These are phyloP conservation scores for Xylariaceae sp. DNA, from an alignment of 2,329 filamentous ascomycete genomes.

Conservation along the genomic window DNA sequence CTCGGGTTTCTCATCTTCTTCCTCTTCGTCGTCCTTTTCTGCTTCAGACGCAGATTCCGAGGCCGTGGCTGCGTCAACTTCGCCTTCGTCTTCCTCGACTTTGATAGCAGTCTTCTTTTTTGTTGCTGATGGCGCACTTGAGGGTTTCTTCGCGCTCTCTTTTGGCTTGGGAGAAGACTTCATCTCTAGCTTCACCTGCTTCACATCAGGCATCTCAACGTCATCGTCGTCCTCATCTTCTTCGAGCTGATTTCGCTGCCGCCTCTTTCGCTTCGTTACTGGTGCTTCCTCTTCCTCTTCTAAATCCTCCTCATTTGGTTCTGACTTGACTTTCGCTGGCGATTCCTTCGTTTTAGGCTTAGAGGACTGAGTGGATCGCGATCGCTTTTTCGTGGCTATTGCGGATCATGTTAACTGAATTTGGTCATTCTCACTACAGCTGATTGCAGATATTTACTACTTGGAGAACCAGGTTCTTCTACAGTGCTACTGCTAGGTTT, in stretches of 20 bases:
- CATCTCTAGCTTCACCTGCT: constrained; percentile 28
- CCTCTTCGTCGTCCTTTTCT: constrained; percentile 38
- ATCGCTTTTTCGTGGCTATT: constrained; percentile 45
- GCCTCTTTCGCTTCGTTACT: constrained; percentile 54
- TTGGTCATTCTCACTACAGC: neutral
- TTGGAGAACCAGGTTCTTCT: constrained; percentile 36
- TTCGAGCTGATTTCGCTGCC: constrained; percentile 44
- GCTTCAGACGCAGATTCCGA: constrained; percentile 46
- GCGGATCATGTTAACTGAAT: constrained; percentile 6
- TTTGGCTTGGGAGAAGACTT: constrained; percentile 25
- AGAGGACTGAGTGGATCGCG: constrained; percentile 26
- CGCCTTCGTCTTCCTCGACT: constrained; percentile 25
- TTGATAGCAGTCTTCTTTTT: constrained; percentile 22
- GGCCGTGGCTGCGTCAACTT: constrained; percentile 42
- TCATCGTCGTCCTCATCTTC: constrained; percentile 51
- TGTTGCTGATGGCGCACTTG: constrained; percentile 16
- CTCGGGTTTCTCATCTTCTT: constrained; percentile 63
- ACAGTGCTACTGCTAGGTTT: constrained; percentile 30
- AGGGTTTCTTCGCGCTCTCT: constrained; percentile 28
- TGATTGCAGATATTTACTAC: constrained; percentile 31
- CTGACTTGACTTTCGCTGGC: constrained; percentile 28
- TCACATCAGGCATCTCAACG: constrained; percentile 33
- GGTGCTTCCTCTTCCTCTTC: constrained; percentile 50
- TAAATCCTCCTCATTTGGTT: constrained; percentile 30
- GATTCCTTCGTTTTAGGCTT: constrained; percentile 20